Evolutionary conservation across 495 filamentous ascomycete species (phyloP), one percentile per base, ranked within the genome.

Genomic region (Penicilliopsis zonata): DNA sequence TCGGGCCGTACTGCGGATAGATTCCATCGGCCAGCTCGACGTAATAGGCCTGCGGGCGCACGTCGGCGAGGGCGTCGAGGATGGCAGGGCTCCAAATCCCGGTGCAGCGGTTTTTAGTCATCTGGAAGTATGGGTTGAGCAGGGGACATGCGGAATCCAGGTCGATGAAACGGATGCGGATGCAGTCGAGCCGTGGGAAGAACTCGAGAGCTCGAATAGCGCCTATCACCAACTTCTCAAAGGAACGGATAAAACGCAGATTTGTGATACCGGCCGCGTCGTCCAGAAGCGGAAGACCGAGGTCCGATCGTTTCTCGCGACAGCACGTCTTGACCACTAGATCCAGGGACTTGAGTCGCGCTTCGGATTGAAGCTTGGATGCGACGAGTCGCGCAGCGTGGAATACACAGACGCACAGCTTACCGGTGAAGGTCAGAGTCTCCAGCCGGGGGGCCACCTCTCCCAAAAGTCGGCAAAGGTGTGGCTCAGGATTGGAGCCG

Each of bases 141-240:
- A 67, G 67, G 0, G 46, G 56, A 28, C 47, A 46, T 9, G 47
- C 60, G 47, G 55, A 63, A 68, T 78, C 77, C 2, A 82, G 64
- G 46, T 84, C 78, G 15, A 84, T 71, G 45, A 77, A 82, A 31
- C 77, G 74, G 41, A 84, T 79, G 34, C 76, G 60, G 15, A 84
- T 51, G 43, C 68, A 67, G 15, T 70, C 49, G 9, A 84, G 53
- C 5, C 50, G 47, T 22, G 59, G 59, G 33, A 79, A 64, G 10
- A 55, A 49, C 7, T 65, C 57, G 9, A 82, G 52, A 14, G 70
- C 59, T 14, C 65, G 56, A n/a, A 81, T 66, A 8, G 68, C 74
- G 7, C 65, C 62, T 2, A 79, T 23, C 14, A 81, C 69, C 9
- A 82, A 58, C 27, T 63, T 55, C 47, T 82, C 76, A 40, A 84